Evolutionary conservation across 2,329 filamentous ascomycete genomes (phyloP).

Genomic region (Neobulgaria alba): DNA sequence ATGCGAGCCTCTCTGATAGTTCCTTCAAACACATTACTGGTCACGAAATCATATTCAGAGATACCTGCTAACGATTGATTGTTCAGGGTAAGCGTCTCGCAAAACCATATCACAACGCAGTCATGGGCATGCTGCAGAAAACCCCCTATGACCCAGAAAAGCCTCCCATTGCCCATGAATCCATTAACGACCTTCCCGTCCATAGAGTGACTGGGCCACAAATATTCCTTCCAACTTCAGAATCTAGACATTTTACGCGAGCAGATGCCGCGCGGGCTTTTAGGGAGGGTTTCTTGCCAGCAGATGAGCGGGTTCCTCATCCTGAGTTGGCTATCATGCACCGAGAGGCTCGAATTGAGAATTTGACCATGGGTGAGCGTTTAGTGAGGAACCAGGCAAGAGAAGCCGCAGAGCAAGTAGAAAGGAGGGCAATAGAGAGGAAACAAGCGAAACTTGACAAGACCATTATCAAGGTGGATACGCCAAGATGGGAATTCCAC

Average conservation of each 20-base stretch:
- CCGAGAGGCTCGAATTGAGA: slow-evolving; percentile 36
- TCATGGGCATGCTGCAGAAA: slow-evolving; percentile 65
- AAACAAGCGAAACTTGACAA: slow-evolving; percentile 31
- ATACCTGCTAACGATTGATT: slow-evolving; percentile 13
- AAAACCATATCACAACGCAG: slow-evolving; percentile 64
- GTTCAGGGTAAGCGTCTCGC: slow-evolving; percentile 68
- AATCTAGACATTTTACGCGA: slow-evolving; percentile 55
- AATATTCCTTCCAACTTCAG: slow-evolving; percentile 55
- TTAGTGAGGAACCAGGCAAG: neutral
- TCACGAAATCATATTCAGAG: slow-evolving; percentile 3
- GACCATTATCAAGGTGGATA: slow-evolving; percentile 37
- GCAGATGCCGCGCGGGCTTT: slow-evolving; percentile 59
- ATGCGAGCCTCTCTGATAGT: slow-evolving; percentile 66
- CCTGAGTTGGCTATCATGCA: slow-evolving; percentile 52
- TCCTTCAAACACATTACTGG: slow-evolving; percentile 9
- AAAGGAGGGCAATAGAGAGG: slow-evolving; percentile 19
- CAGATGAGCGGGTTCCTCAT: slow-evolving; percentile 53
- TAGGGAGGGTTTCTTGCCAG: slow-evolving; percentile 48
- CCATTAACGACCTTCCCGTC: slow-evolving; percentile 57
- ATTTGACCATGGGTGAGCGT: slow-evolving; percentile 29
- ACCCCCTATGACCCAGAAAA: slow-evolving; percentile 43
- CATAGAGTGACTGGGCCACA: slow-evolving; percentile 54
- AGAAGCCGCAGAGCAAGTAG: neutral
- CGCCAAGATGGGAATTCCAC: slow-evolving; percentile 50
- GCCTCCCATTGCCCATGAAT: slow-evolving; percentile 45